Base-by-base conservation (phyloP, 805 yeast genomes). In the Kazachstania bromeliacearum region DNA sequence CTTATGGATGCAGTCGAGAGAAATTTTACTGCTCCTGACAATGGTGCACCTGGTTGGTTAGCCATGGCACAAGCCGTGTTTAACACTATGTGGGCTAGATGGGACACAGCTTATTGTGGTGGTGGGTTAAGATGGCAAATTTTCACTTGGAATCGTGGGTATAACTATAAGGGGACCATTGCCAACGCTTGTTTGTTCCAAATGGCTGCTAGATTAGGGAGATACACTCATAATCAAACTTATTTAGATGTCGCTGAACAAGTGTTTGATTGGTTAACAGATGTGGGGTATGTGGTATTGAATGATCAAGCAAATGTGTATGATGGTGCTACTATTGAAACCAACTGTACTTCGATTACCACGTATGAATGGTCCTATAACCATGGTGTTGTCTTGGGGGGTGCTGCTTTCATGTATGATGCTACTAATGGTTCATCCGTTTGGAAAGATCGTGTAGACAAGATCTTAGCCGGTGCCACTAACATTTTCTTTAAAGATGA, bases 121-220 rank as follows among this genome's bases (percentile, higher is more conserved):
- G 85, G 85, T 37, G 84, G 84, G 4, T 55, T 77, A 31, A 69
- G 83, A 63, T 78, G 84, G 85, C 85, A 76, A 57, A 77, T 75
- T 41, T 70, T 74, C 54, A 59, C 71, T 17, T 66, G 75, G 71
- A 71, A 70, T 47, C 62, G 73, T 13, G 83, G 84, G 30, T 77
- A 74, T 51, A 66, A 67, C 43, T 77, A 77, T 52, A 77, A 77
- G 48, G 77, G 77, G 51, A 62, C 79, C 16, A 72, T 77, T 46
- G 66, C 81, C n/a, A 77, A 76, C 49, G 83, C 76, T 1, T 74
- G 77, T 51, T 54, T 77, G 31, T 76, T 77, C 61, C 77, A 75
- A 41, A 48, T 77, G 26, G 77, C 77, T 13, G 79, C 82, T 1
- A 68, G 83, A 46, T 63, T 77, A 47, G 81, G 77, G 0, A 65